These are phyloP conservation scores for Saturnispora ahearnii DNA, from an alignment of 805 yeast genomes.

Conservation along the genomic window DNA sequence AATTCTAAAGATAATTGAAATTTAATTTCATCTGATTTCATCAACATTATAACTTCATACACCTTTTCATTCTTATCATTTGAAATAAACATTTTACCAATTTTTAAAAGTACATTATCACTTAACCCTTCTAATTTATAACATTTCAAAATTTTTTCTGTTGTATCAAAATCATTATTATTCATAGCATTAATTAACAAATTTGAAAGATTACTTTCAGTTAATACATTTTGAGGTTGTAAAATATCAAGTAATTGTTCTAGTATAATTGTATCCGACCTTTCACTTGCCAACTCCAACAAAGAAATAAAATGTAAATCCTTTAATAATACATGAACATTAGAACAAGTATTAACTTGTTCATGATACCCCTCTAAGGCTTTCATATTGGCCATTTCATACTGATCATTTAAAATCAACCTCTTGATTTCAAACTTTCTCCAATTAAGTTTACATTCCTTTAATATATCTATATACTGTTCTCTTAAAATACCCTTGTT, in stretches of 20 bases:
- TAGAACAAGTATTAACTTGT: not conserved
- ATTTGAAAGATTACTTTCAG: slow-evolving; percentile 9
- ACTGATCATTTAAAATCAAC: slow-evolving; percentile 14
- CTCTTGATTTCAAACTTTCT: slow-evolving; percentile 16
- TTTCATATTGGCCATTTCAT: slow-evolving; percentile 18
- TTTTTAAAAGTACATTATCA: slow-evolving; percentile 3
- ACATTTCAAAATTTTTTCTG: not conserved
- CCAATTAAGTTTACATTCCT: slow-evolving; percentile 5
- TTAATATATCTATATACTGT: slow-evolving; percentile 10
- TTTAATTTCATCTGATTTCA: slow-evolving; percentile 7
- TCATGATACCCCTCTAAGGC: slow-evolving; percentile 8
- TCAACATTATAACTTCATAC: slow-evolving; percentile 3
- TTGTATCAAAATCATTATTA: not conserved
- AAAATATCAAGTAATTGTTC: slow-evolving; percentile 10
- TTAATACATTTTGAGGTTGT: not conserved
- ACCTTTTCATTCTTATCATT: slow-evolving; percentile 9
- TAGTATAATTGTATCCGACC: slow-evolving; percentile 18
- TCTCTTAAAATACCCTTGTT: slow-evolving; percentile 8
- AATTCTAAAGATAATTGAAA: slow-evolving; percentile 7
- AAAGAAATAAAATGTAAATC: slow-evolving; percentile 12
- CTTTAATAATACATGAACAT: slow-evolving; percentile 1
- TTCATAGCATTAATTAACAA: slow-evolving; percentile 13
- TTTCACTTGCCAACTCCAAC: slow-evolving; percentile 14
- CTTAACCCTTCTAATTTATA: slow-evolving; percentile 1
- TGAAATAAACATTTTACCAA: slow-evolving; percentile 8